Evolutionary conservation across 805 yeast species (phyloP).

Genomic region (Dipodascopsis tothii): DNA sequence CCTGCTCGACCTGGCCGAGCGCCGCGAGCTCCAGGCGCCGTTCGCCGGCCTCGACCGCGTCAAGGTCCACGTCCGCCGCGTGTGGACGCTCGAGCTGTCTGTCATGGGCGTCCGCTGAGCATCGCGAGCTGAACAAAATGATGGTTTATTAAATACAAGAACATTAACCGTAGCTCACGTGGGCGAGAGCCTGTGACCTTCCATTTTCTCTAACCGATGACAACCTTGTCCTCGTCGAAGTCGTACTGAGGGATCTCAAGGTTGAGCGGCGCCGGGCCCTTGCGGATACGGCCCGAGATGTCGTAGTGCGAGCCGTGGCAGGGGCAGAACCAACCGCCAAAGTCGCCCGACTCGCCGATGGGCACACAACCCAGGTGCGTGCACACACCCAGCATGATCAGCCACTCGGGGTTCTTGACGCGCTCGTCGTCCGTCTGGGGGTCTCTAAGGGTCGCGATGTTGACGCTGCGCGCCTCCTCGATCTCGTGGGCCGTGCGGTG

Average conservation of each 20-base stretch:
- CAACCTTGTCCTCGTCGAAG: constrained; percentile 74
- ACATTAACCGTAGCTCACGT: too few relatives aligned
- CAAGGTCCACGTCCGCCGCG: constrained; percentile 80
- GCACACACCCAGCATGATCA: constrained; percentile 98
- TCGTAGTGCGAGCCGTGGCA: constrained; percentile 99
- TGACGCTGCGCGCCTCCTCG: constrained; percentile 84
- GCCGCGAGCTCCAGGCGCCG: background rate
- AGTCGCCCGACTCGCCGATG: constrained; percentile 99
- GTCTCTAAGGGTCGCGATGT: constrained; percentile 74
- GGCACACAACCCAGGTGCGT: constrained; percentile 99
- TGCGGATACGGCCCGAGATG: constrained; percentile 99
- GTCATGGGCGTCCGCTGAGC: constrained; percentile 69
- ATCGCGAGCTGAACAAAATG: background rate
- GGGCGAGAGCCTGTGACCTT: too few relatives aligned
- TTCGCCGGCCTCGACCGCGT: constrained; percentile 32
- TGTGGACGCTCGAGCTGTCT: constrained; percentile 92
- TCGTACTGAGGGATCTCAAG: constrained; percentile 92
- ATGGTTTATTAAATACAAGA: background rate
- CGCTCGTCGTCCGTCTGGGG: constrained; percentile 91
- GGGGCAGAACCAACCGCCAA: constrained; percentile 99
- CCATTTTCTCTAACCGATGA: constrained; percentile 83
- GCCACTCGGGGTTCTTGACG: constrained; percentile 96
- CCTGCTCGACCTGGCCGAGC: background rate
- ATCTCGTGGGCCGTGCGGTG: constrained; percentile 94
- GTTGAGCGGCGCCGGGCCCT: constrained; percentile 99